These are phyloP conservation scores for Gnomoniopsis smithogilvyi DNA, from an alignment of 2,329 filamentous ascomycete species.

Conservation along the genomic window DNA sequence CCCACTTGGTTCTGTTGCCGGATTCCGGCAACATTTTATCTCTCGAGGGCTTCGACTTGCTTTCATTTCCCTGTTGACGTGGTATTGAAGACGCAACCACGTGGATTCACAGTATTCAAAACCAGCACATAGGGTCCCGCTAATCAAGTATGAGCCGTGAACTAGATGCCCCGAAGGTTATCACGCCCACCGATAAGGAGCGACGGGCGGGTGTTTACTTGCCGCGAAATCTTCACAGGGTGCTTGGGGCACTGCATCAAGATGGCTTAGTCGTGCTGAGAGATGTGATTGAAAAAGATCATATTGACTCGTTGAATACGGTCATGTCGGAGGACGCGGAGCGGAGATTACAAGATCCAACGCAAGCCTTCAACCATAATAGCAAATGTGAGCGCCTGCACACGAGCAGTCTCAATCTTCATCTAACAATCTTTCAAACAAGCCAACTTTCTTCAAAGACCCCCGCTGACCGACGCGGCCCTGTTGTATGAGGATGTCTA, in stretches of 20 bases:
- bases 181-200: conserved; percentile 11
- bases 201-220: conserved; percentile 11
- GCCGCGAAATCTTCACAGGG: conserved; percentile 14
- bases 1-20: no score
- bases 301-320: conserved; percentile 20
- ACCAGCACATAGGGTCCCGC: no score
- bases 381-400: conserved; percentile 20
- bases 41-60: no score
- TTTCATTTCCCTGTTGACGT: no score
- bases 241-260: conserved; percentile 21
- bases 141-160: not conserved
- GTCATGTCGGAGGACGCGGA: conserved; percentile 22
- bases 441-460: conserved; percentile 38
- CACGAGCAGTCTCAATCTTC: not conserved
- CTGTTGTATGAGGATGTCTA: conserved; percentile 35
- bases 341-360: conserved; percentile 16
- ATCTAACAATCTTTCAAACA: not conserved
- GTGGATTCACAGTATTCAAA: not conserved
- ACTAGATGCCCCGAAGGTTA: conserved; percentile 8
- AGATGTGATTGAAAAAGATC: conserved; percentile 19
- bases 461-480: conserved; percentile 30
- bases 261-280: conserved; percentile 25
- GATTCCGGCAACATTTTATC: no score
- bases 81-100: no score
- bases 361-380: conserved; percentile 21